A percentile compares a stretch with the other conserved stretches of the same genome.
Evolutionary conservation across 306 rosid genomes (phyloP).

Genomic region (Quercus ilex): DNA sequence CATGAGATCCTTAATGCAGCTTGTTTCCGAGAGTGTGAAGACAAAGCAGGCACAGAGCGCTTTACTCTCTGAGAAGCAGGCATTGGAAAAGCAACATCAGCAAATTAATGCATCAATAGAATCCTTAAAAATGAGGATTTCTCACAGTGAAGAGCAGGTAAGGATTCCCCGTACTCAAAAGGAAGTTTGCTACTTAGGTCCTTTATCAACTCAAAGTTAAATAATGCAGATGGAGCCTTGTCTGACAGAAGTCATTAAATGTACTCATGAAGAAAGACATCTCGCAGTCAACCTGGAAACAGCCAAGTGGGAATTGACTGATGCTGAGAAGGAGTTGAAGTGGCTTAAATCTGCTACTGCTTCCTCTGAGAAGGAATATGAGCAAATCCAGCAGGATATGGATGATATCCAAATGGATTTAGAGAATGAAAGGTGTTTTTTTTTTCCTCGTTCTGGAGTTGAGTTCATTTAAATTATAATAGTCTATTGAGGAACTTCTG

Average conservation of each 20-base stretch:
- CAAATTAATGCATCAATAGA: conserved; percentile 58
- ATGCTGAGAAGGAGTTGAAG: conserved; percentile 87
- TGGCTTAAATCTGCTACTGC: conserved; percentile 63
- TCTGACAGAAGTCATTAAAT: conserved; percentile 61
- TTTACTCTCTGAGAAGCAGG: conserved; percentile 72
- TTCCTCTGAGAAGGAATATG: conserved; percentile 82
- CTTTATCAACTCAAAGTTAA: conserved; percentile 22
- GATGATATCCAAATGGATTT: conserved; percentile 57
- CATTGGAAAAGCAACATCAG: conserved; percentile 71
- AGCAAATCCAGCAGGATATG: conserved; percentile 62
- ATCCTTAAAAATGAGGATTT: conserved; percentile 49
- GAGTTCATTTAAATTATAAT: background rate
- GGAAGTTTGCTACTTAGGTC: background rate
- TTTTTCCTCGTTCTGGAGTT: background rate
- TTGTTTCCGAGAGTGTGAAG: conserved; percentile 94
- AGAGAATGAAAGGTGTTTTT: conserved; percentile 70
- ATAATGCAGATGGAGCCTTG: conserved; percentile 59
- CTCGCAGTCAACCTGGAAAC: conserved; percentile 61
- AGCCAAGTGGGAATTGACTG: conserved; percentile 76
- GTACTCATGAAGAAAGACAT: conserved; percentile 64
- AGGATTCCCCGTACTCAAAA: background rate
- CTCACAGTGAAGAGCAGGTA: conserved; percentile 74
- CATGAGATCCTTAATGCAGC: conserved; percentile 53
- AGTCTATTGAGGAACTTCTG: background rate
- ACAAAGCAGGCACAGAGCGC: conserved; percentile 67